These are phyloP conservation scores for Lichtheimia hyalospora DNA, from an alignment of 371 early-diverging fungal species.

Conservation along the genomic window DNA sequence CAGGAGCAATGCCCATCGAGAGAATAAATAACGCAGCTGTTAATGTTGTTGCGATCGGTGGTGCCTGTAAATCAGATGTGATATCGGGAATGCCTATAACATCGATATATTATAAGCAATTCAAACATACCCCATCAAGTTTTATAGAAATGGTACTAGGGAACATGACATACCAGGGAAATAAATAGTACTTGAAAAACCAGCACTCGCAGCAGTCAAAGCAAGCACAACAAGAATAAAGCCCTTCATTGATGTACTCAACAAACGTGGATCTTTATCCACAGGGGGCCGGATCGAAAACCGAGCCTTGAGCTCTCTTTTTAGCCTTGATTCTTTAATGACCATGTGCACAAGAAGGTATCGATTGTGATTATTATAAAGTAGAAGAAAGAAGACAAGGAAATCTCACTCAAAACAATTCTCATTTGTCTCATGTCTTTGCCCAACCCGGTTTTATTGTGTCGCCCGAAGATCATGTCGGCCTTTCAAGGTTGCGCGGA, in stretches of 20 bases:
- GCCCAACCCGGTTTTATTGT: no score
- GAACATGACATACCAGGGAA: slow-evolving; percentile 19
- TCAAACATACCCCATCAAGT: no score
- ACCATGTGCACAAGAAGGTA: no score
- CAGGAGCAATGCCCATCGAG: slow-evolving; percentile 59
- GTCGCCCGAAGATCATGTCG: no score
- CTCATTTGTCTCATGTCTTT: no score
- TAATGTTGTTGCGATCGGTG: slow-evolving; percentile 46
- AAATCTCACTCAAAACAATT: no score
- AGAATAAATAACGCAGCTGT: slow-evolving; percentile 59
- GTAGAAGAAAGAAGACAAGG: no score
- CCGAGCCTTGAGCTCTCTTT: slow-evolving; percentile 2
- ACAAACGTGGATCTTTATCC: slow-evolving; percentile 27
- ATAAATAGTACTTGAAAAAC: slow-evolving; percentile 30
- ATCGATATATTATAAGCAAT: not conserved
- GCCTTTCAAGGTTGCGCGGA: no score
- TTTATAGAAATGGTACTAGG: no score
- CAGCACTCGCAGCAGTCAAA: slow-evolving; percentile 23
- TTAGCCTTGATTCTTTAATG: no score
- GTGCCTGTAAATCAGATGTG: slow-evolving; percentile 44
- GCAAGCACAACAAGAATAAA: slow-evolving; percentile 20
- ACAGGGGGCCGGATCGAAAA: slow-evolving; percentile 21
- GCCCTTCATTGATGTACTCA: slow-evolving; percentile 12
- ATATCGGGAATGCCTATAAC: slow-evolving; percentile 8
- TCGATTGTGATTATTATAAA: no score